Base-by-base conservation (phyloP, 2,329 filamentous ascomycete species). In the Xenoacremonium recifei region DNA sequence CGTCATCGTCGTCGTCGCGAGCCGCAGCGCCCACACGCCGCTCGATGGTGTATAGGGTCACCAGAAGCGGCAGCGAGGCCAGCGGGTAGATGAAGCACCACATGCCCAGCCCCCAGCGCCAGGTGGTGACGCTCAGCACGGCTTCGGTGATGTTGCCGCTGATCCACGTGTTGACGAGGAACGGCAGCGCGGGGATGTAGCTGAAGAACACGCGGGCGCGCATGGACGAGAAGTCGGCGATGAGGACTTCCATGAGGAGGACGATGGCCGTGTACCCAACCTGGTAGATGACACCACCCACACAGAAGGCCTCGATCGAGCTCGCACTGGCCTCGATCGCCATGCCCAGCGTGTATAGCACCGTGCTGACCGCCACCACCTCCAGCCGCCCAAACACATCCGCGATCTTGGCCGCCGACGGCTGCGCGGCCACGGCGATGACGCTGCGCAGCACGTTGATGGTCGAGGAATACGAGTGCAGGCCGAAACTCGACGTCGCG, bases 71-170 rank as follows among this genome's bases (percentile, higher is more conserved):
- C 4, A 82, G 45, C 0, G 75, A 69, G 41, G 73, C 75, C 6
- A 78, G 64, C 1, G 80, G 75, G 53, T 78, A 82, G 37, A 83
- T 79, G 47, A 84, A 75, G 35, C 69, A 71, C 70, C 77, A 84
- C 79, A 84, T 84, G 48, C 79, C 80, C 18, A 81, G 70, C 12
- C 80, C 81, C 79, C 79, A 84, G 44, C 72, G 63, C 81, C 81
- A 85, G 2, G 67, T 72, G 0, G 76, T 76, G 2, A 55, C 58
- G 0, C 42, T 51, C 16, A 83, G 54, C 1, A 83, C 76, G 0
- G 75, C 69, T 0, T 61, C 56, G 0, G 76, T 72, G 37, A 85
- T 63, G 47, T 78, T 73, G 16, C 80, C 81, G 46, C 76, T 77
- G 12, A 84, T 70, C 80, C 80, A 85, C 0, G 80, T 80, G 53